Evolutionary conservation across 169 alveolate species (phyloP).

Genomic region (Eimeria maxima): DNA sequence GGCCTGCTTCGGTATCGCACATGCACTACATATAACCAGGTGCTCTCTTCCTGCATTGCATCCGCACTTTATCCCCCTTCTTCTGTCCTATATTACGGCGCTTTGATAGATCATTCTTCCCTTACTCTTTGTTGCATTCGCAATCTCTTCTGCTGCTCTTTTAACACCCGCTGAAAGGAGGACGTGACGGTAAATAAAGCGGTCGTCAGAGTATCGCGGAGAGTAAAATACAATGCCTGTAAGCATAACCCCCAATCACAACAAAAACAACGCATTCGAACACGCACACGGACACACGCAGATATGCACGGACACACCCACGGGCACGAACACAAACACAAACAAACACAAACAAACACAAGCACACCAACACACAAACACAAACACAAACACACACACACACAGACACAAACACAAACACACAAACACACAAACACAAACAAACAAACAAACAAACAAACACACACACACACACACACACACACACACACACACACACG

Average conservation of each 20-base stretch:
- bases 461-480: not conserved
- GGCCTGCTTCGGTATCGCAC: not conserved
- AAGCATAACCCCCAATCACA: not conserved
- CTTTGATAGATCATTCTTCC: not conserved
- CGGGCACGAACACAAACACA: not conserved
- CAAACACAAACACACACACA: not conserved
- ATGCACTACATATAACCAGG: not conserved
- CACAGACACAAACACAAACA: not conserved
- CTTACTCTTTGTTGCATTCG: constrained; percentile 64
- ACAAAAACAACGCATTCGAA: not conserved
- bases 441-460: not conserved
- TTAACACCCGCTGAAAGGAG: constrained; percentile 91
- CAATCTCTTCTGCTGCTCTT: constrained; percentile 88
- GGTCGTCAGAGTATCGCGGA: constrained; percentile 91
- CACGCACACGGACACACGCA: not conserved
- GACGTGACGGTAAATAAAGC: constrained; percentile 91
- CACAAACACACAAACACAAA: no score
- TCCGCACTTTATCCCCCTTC: not conserved
- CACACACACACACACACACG: not conserved
- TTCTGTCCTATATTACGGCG: not conserved
- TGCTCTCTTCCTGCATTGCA: not conserved
- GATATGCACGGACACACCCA: not conserved
- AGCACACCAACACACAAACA: not conserved
- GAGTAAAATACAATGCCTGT: constrained; percentile 92
- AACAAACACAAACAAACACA: not conserved